A percentile compares a stretch with the other conserved stretches of the same genome.
Evolutionary conservation across 306 rosid species (phyloP).

Genomic region (Luffa acutangula): DNA sequence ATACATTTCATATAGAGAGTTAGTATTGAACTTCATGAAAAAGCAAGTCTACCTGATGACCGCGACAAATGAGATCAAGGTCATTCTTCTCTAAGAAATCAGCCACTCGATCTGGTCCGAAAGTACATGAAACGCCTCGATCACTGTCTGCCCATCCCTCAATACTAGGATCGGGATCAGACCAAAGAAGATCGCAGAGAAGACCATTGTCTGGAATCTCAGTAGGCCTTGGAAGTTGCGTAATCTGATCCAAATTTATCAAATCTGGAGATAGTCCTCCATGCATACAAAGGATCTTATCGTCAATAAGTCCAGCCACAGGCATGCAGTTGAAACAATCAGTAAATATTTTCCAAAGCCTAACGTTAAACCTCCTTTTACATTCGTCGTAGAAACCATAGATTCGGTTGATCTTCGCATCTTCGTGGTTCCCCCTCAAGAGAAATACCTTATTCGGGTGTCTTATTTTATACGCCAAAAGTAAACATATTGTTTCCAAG

Average conservation of each 20-base stretch:
- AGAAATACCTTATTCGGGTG: conserved; percentile 43
- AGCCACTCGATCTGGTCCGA: conserved; percentile 37
- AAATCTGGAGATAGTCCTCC: conserved; percentile 64
- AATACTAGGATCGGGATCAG: conserved; percentile 46
- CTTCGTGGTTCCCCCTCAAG: conserved; percentile 72
- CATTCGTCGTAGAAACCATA: conserved; percentile 72
- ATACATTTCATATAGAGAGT: not conserved
- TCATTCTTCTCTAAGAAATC: conserved; percentile 53
- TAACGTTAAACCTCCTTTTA: conserved; percentile 63
- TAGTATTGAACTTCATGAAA: not conserved
- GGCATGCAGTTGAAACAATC: conserved; percentile 73
- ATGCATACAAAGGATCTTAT: conserved; percentile 61
- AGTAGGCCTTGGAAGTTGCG: conserved; percentile 41
- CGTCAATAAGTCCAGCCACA: conserved; percentile 52
- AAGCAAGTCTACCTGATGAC: conserved; percentile 44
- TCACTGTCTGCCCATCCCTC: conserved; percentile 59
- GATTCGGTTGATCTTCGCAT: conserved; percentile 60
- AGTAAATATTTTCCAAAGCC: conserved; percentile 68
- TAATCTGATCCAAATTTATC: conserved; percentile 48
- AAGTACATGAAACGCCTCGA: conserved; percentile 55
- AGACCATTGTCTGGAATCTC: conserved; percentile 60
- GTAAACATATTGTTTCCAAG: conserved; percentile 72
- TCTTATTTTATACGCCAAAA: conserved; percentile 61
- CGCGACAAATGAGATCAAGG: conserved; percentile 64
- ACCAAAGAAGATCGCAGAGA: conserved; percentile 68